Evolutionary conservation across 139 green algal species (phyloP).

Genomic region (Gonium pectorale): DNA sequence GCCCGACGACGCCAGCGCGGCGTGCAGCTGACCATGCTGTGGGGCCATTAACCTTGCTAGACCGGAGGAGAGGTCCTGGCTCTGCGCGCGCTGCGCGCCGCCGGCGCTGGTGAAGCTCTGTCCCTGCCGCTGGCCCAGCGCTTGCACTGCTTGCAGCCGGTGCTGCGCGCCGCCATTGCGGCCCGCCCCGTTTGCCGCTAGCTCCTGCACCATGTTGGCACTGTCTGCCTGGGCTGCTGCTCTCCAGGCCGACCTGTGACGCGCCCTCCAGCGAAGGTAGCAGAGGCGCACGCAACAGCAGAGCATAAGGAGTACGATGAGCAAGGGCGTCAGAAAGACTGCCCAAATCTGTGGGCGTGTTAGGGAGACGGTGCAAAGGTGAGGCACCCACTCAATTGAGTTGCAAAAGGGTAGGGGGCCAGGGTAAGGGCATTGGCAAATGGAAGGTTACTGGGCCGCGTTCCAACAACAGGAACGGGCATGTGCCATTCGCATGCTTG

Average conservation of each 20-base stretch:
- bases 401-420: too few species aligned
- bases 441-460: too few species aligned
- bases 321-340: not conserved
- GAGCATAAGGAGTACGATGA: not conserved
- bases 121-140: not conserved
- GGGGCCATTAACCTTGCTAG: not conserved
- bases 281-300: slow-evolving; percentile 22
- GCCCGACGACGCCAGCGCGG: too few species aligned
- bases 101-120: not conserved
- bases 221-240: not conserved
- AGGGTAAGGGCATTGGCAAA: too few species aligned
- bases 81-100: not conserved
- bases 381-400: too few species aligned
- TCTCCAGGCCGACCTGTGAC: not conserved
- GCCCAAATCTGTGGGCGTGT: slow-evolving; percentile 31
- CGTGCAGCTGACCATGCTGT: not conserved
- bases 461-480: too few species aligned
- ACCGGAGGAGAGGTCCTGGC: not conserved
- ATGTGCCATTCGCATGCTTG: too few species aligned
- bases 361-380: too few species aligned
- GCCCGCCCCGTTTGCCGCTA: too few species aligned
- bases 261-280: not conserved
- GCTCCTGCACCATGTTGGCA: too few species aligned
- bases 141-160: not conserved
- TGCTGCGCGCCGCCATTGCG: not conserved